Base-by-base conservation (phyloP, 352 stramenopile species). In the Globisporangium paroecandrum region DNA sequence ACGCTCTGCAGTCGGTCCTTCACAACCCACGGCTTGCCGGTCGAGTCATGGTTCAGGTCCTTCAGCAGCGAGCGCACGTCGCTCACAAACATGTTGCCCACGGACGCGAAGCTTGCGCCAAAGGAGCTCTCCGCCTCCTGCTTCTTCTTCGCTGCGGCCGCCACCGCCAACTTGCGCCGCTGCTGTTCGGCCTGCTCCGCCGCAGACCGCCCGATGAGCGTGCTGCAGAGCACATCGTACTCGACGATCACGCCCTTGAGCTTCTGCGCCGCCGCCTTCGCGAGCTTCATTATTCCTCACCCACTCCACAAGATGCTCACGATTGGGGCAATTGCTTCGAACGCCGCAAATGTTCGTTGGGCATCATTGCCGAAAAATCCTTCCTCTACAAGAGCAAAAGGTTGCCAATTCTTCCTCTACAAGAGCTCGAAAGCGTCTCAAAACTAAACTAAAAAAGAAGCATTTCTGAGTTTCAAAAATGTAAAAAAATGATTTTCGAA, bases 171-270 rank as follows among this genome's bases (percentile, higher is more conserved):
- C 27, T 75, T 72, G 36, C 51, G 69, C 9, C 68, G 77, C 69
- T 72, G 59, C 63, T 80, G 63, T 29, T 70, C 72, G 1, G 68
- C 73, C 51, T 86, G 74, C 56, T 83, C 72, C 0, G 67, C 64
- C 3, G 65, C 65, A n/a, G 73, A 82, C 18, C 72, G 75, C 1
- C 82, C 84, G 58, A 92, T 65, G 51, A 90, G 72, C 49, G 85
- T 89, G 71, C 81, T 82, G 73, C 83, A 93, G 49, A 93, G 70
- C 62, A 88, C 85, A 59, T 93, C 85, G 65, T 91, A 93, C 74
- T 90, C 85, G 73, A 93, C 66, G 57, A 93, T 71, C 25, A 93
- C 79, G 64, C 71, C 85, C 71, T 91, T 93, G 73, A 93, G 77
- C 72, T 89, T 77, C 74, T 88, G 85, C 56, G 74, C 58, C 25